A percentile compares a stretch with the other conserved stretches of the same genome.
phyloP scores from a whole-genome alignment of 306 rosid genomes.

The Corylus americana region DNA sequence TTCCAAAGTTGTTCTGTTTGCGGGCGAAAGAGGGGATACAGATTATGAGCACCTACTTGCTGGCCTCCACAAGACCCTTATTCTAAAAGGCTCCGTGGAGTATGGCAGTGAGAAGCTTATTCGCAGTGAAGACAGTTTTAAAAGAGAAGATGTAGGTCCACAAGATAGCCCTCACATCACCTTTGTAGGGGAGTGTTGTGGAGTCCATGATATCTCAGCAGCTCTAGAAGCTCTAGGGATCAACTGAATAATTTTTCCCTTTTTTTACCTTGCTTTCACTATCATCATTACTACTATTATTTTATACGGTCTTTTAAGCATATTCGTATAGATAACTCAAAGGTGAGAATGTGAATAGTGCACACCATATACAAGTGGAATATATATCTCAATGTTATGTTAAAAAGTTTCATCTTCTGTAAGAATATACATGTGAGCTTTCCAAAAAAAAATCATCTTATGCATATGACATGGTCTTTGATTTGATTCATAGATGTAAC shows the following conservation, averaged over 20 bases:
- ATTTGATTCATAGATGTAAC: conserved; percentile 18
- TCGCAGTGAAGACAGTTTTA: conserved; percentile 49
- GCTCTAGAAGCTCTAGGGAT: conserved; percentile 50
- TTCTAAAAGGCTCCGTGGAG: conserved; percentile 56
- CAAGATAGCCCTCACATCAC: conserved; percentile 58
- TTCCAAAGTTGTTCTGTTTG: conserved; percentile 56
- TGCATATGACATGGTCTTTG: conserved; percentile 7
- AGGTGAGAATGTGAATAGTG: conserved; percentile 13
- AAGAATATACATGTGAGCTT: conserved; percentile 11
- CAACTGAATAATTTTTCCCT: conserved; percentile 18
- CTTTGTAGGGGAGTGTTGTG: conserved; percentile 40
- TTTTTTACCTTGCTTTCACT: background rate
- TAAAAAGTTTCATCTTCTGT: background rate
- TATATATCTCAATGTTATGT: conserved; percentile 15
- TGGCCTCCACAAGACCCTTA: conserved; percentile 69
- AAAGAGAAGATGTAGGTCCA: conserved; percentile 54
- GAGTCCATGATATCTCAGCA: conserved; percentile 48
- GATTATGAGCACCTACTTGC: conserved; percentile 65
- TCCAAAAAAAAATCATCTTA: background rate
- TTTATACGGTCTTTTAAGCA: background rate
- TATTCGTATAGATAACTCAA: conserved; percentile 11
- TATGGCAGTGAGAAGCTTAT: conserved; percentile 65
- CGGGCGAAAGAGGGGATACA: conserved; percentile 79
- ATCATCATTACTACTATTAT: background rate
- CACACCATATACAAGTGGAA: conserved; percentile 5